Conservation (phyloP, 176 grass and related monocot genomes). For the Rhynchospora pubera region DNA sequence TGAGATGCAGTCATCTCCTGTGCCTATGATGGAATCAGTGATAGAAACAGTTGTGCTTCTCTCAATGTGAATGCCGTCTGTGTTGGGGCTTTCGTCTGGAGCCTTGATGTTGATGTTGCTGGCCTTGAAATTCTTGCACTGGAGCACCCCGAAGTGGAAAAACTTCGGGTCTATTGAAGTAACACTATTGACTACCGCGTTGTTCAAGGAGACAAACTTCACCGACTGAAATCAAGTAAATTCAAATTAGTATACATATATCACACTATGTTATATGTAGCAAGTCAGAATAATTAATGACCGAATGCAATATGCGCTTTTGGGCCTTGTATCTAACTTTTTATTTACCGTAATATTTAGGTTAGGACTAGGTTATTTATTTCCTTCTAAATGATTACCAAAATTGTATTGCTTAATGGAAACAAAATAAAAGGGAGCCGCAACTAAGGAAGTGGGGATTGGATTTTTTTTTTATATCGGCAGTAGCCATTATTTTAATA, state of each 20-base stretch:
- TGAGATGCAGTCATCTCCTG: conserved; percentile 66
- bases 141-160: conserved; percentile 53
- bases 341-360: too few relatives aligned
- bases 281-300: too few relatives aligned
- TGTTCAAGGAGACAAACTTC: background rate
- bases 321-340: too few relatives aligned
- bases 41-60: conserved; percentile 27
- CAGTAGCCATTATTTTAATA: too few relatives aligned
- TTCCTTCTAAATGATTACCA: too few relatives aligned
- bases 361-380: too few relatives aligned
- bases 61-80: conserved; percentile 71
- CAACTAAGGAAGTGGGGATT: too few relatives aligned
- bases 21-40: conserved; percentile 12
- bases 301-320: too few relatives aligned
- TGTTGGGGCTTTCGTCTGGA: conserved; percentile 50
- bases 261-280: too few relatives aligned
- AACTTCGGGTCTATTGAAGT: conserved; percentile 65
- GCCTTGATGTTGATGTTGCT: conserved; percentile 26
- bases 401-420: too few relatives aligned
- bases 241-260: background rate
- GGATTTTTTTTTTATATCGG: too few relatives aligned
- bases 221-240: background rate
- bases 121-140: conserved; percentile 20
- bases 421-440: too few relatives aligned
- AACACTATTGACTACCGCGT: background rate